phyloP scores from a whole-genome alignment of 176 grass and related monocot genomes.

The Aegilops tauschii region DNA sequence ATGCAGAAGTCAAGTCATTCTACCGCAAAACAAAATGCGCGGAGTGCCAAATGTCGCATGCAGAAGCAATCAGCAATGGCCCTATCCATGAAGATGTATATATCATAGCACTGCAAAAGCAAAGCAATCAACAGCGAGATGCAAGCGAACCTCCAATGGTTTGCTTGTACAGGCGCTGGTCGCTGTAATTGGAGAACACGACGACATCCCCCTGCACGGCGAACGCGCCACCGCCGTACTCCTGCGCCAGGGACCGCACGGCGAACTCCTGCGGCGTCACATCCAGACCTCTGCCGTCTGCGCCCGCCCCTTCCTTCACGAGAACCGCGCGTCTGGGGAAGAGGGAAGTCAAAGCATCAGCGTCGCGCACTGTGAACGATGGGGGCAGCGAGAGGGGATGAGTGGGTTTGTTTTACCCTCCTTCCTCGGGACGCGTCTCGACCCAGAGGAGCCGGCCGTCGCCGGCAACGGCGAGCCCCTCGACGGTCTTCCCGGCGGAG shows the following conservation, averaged over 20 bases:
- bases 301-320: constrained; percentile 54
- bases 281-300: constrained; percentile 35
- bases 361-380: not conserved
- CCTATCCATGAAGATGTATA: not conserved
- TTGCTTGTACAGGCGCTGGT: constrained; percentile 76
- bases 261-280: constrained; percentile 61
- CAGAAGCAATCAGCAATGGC: not conserved
- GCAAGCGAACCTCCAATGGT: constrained; percentile 49
- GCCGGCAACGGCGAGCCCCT: constrained; percentile 63
- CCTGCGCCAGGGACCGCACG: constrained; percentile 64
- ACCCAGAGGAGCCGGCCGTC: constrained; percentile 81
- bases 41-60: not conserved
- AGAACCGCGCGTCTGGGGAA: constrained; percentile 70
- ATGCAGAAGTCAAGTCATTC: not conserved
- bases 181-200: constrained; percentile 77
- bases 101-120: not conserved
- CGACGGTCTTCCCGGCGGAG: constrained; percentile 56
- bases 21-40: not conserved
- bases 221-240: constrained; percentile 73
- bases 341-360: not conserved
- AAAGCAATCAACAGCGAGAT: not conserved
- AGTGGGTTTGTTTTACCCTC: constrained; percentile 41
- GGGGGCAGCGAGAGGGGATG: not conserved
- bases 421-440: constrained; percentile 76
- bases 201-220: constrained; percentile 47